Evolutionary conservation across 345 rosid genomes (phyloP).

Genomic region (Citrus inodora): DNA sequence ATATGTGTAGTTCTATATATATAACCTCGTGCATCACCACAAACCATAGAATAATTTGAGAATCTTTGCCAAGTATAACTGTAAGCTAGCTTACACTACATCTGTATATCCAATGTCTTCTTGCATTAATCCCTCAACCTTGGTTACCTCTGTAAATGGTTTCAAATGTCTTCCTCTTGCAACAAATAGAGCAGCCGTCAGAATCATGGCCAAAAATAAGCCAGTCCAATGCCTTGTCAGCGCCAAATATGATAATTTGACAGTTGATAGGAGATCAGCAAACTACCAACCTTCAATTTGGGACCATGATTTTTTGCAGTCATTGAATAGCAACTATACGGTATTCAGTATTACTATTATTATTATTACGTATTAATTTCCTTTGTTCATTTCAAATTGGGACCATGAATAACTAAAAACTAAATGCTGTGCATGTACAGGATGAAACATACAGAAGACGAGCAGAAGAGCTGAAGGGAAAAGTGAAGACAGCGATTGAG

Average conservation of each 20-base stretch:
- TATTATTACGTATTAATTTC: too few species aligned
- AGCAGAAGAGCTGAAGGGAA: not conserved
- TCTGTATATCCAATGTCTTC: not conserved
- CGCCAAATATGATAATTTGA: not conserved
- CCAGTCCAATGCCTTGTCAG: not conserved
- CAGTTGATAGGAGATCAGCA: constrained; percentile 5
- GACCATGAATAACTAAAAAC: not conserved
- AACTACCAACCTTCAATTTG: constrained; percentile 9
- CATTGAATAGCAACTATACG: not conserved
- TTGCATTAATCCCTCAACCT: not conserved
- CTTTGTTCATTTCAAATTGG: too few species aligned
- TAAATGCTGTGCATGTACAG: not conserved
- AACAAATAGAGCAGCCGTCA: not conserved
- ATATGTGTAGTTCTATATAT: too few species aligned
- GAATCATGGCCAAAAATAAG: not conserved
- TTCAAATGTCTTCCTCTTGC: not conserved
- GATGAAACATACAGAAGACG: not conserved
- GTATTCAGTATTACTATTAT: not conserved
- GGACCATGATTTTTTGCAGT: not conserved
- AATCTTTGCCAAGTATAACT: too few species aligned
- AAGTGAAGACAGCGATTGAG: not conserved
- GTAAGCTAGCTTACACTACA: too few species aligned
- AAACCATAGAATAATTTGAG: too few species aligned
- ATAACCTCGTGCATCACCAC: not conserved
- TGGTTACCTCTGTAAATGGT: not conserved